phyloP scores from a whole-genome alignment of 257 asterid genomes.

The Nicotiana tomentosiformis region DNA sequence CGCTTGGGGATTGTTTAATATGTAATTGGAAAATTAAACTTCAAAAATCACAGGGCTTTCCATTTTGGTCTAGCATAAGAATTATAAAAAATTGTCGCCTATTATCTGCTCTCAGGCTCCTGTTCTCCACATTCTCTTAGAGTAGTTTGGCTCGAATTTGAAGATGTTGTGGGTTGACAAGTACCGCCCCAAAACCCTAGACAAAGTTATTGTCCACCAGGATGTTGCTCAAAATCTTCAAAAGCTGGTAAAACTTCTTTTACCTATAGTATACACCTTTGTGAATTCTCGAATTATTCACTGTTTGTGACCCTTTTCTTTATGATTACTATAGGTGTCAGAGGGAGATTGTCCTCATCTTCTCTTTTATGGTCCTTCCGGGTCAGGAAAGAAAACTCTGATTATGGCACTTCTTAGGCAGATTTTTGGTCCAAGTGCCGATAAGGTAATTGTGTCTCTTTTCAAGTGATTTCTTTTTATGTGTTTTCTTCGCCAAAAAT shows the following conservation, averaged over 20 bases:
- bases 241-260: conserved; percentile 52
- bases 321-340: conserved; percentile 45
- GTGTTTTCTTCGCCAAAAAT: background rate
- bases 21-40: background rate
- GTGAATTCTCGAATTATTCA: background rate
- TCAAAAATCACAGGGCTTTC: background rate
- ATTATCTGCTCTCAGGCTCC: background rate
- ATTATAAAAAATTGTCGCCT: background rate
- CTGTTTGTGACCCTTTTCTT: background rate
- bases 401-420: conserved; percentile 93
- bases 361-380: conserved; percentile 91
- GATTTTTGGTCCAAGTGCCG: conserved; percentile 87
- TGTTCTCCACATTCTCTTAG: background rate
- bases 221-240: conserved; percentile 85
- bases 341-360: conserved; percentile 97
- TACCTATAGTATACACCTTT: background rate
- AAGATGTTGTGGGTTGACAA: conserved; percentile 97
- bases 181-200: conserved; percentile 93
- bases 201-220: conserved; percentile 70
- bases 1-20: background rate
- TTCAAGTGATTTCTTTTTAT: background rate
- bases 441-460: conserved; percentile 48
- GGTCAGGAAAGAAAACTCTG: conserved; percentile 97
- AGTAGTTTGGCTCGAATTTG: background rate
- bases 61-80: background rate